Percentiles rank a stretch among this genome's conserved stretches.
Conservation (phyloP, 176 grass and related monocot genomes). For the Coix lacrymajobi region DNA sequence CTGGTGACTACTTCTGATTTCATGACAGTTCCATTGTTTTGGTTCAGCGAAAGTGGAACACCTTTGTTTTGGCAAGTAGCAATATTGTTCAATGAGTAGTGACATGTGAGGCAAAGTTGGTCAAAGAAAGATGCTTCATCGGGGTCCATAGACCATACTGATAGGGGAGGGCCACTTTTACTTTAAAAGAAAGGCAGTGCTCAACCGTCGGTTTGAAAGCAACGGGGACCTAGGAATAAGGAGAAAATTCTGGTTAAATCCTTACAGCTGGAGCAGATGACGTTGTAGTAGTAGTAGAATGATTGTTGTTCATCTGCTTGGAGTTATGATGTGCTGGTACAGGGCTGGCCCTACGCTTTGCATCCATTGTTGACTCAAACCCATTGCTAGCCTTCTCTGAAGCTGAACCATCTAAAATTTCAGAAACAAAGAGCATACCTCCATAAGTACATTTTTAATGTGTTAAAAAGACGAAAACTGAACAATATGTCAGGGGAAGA, state of each 20-base stretch:
- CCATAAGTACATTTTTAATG: not conserved
- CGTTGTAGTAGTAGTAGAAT: not conserved
- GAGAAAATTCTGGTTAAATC: constrained; percentile 18
- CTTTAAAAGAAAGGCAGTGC: constrained; percentile 24
- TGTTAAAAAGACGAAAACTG: not conserved
- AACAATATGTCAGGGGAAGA: not conserved
- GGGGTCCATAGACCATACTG: constrained; percentile 13
- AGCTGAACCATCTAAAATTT: not conserved
- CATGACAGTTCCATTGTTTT: not conserved
- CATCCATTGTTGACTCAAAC: not conserved
- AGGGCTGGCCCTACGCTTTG: constrained; percentile 21
- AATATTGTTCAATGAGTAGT: not conserved
- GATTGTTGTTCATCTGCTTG: constrained; percentile 25
- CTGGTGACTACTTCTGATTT: not conserved
- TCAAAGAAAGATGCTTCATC: constrained; percentile 27
- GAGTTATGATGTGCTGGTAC: constrained; percentile 18
- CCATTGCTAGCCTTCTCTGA: constrained; percentile 21
- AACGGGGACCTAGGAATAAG: not conserved
- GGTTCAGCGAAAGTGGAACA: constrained; percentile 11
- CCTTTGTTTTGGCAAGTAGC: not conserved
- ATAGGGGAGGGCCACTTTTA: not conserved
- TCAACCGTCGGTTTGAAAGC: not conserved
- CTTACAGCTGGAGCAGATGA: constrained; percentile 41
- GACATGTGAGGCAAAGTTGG: constrained; percentile 8
- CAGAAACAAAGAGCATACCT: not conserved